Conservation (phyloP, 1,139 yeast species). For the Cylindricascospora bacillispora region DNA sequence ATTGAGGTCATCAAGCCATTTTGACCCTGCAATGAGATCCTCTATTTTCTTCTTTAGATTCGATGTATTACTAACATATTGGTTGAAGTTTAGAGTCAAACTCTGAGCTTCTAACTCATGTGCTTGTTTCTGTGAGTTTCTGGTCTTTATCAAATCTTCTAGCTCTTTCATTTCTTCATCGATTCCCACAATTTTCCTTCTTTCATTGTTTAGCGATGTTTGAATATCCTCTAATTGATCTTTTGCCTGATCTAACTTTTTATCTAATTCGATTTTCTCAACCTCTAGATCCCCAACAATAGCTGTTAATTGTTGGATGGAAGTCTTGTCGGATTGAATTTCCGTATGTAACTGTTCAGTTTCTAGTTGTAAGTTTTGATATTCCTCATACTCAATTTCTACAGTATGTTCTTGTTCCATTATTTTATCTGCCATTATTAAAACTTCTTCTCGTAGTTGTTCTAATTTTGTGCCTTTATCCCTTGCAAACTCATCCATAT, state of each 20-base stretch:
- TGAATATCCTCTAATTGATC: conserved; percentile 7
- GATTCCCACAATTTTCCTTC: conserved; percentile 49
- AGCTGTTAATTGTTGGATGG: conserved; percentile 27
- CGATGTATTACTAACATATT: conserved; percentile 34
- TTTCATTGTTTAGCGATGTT: conserved; percentile 36
- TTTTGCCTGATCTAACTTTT: conserved; percentile 20
- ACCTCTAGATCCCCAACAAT: conserved; percentile 31
- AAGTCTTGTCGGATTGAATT: conserved; percentile 34
- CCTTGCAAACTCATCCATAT: conserved; percentile 67
- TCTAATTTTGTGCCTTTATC: conserved; percentile 75
- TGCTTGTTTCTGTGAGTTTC: conserved; percentile 39
- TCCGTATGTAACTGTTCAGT: conserved; percentile 58
- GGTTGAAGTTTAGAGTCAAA: conserved; percentile 52
- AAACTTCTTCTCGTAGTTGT: conserved; percentile 48
- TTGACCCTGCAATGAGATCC: conserved; percentile 41
- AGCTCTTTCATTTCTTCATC: conserved; percentile 70
- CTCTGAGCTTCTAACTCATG: conserved; percentile 46
- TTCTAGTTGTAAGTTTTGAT: conserved; percentile 58
- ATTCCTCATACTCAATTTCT: conserved; percentile 29
- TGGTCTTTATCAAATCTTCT: conserved; percentile 38
- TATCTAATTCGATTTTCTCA: conserved; percentile 26
- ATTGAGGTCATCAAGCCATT: conserved; percentile 62
- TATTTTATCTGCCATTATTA: conserved; percentile 29
- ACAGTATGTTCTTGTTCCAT: conserved; percentile 29
- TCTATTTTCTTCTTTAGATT: conserved; percentile 35